phyloP scores from a whole-genome alignment of 345 rosid genomes.

The Citrus glauca region DNA sequence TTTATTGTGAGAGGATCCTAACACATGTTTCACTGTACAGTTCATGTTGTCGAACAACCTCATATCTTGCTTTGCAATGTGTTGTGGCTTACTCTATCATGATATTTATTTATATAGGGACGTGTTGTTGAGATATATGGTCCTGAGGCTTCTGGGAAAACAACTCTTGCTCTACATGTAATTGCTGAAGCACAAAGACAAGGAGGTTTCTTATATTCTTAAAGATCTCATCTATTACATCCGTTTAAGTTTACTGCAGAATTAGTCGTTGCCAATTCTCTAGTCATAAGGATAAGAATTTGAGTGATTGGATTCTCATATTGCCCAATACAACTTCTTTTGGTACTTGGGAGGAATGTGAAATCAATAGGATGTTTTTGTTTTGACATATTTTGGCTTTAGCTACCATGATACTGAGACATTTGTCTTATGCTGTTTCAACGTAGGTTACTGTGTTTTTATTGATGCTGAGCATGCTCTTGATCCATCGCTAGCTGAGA shows the following conservation, averaged over 20 bases:
- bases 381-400: background rate
- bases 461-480: slow-evolving; percentile 99
- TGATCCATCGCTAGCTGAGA: slow-evolving; percentile 76
- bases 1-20: background rate
- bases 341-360: background rate
- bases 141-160: slow-evolving; percentile 99
- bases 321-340: background rate
- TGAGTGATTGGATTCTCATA: slow-evolving; percentile 1
- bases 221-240: background rate
- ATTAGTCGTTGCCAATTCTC: background rate
- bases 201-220: slow-evolving; percentile 61
- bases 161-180: slow-evolving; percentile 92
- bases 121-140: slow-evolving; percentile 98
- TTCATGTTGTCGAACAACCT: background rate
- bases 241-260: background rate
- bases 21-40: background rate
- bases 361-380: background rate
- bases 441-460: slow-evolving; percentile 81
- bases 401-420: slow-evolving; percentile 8
- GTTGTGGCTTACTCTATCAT: slow-evolving; percentile 15
- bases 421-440: slow-evolving; percentile 1
- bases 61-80: background rate
- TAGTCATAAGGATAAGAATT: background rate
- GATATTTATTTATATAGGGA: slow-evolving; percentile 44
- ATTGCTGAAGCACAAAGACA: slow-evolving; percentile 96